phyloP scores from a whole-genome alignment of 129 eudicot genomes.

The Artemisia annua region DNA sequence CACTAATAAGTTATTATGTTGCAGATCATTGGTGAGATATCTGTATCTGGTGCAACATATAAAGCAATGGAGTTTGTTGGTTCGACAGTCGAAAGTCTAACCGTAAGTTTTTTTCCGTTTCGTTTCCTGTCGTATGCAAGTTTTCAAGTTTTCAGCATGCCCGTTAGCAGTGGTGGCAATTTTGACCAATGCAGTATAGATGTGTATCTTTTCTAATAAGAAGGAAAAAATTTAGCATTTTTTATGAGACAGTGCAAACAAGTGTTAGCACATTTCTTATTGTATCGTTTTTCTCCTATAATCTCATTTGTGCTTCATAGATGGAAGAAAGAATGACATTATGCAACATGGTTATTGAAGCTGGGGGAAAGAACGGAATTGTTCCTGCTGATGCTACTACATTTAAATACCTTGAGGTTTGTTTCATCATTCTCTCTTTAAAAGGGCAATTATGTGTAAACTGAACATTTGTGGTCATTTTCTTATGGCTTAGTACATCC shows the following conservation, averaged over 20 bases:
- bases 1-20: slow-evolving; percentile 2
- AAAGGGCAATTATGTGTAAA: too few relatives aligned
- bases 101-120: slow-evolving; percentile 50
- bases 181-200: too few relatives aligned
- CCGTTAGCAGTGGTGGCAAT: too few relatives aligned
- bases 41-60: slow-evolving; percentile 97
- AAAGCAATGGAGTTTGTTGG: slow-evolving; percentile 99
- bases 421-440: slow-evolving; percentile 20
- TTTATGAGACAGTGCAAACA: too few relatives aligned
- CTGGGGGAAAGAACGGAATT: slow-evolving; percentile 95
- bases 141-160: too few relatives aligned
- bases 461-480: too few relatives aligned
- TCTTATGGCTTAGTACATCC: too few relatives aligned
- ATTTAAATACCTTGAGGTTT: slow-evolving; percentile 77
- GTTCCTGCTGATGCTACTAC: slow-evolving; percentile 95
- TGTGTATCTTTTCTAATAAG: too few relatives aligned
- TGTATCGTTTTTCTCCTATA: neutral
- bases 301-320: slow-evolving; percentile 31
- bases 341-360: slow-evolving; percentile 99
- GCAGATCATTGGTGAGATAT: slow-evolving; percentile 97
- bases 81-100: slow-evolving; percentile 77
- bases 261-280: too few relatives aligned
- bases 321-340: slow-evolving; percentile 99
- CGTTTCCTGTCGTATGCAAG: too few relatives aligned
- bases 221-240: too few relatives aligned